phyloP scores from a whole-genome alignment of 176 grass and related monocot genomes.

The Cymbopogon citratus region DNA sequence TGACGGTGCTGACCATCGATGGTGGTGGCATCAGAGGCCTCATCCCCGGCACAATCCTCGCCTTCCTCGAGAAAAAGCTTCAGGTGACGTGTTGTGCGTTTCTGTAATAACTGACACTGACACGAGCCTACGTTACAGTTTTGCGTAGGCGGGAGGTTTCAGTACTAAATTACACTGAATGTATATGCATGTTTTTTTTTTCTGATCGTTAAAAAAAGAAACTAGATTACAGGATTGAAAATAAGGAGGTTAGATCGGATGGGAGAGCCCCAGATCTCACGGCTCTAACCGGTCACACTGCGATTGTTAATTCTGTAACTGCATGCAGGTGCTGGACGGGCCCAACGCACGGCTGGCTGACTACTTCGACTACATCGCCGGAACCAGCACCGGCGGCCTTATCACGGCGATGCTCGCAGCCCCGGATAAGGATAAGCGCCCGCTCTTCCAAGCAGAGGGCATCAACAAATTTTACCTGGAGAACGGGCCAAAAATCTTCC shows the following conservation, averaged over 20 bases:
- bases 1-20: constrained; percentile 25
- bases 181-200: no score
- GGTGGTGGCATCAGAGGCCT: constrained; percentile 34
- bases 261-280: no score
- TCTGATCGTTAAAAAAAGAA: no score
- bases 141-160: background rate
- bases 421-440: constrained; percentile 38
- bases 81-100: background rate
- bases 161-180: background rate
- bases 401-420: constrained; percentile 51
- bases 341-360: constrained; percentile 39
- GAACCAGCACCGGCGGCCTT: constrained; percentile 58
- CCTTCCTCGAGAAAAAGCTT: constrained; percentile 26
- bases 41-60: constrained; percentile 26
- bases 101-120: no score
- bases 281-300: no score
- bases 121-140: background rate
- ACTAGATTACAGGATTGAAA: no score
- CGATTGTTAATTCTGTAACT: no score
- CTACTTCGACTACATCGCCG: constrained; percentile 54
- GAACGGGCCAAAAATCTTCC: constrained; percentile 36
- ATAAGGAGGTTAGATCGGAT: no score
- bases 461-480: constrained; percentile 46
- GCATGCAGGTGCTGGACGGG: constrained; percentile 34
- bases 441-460: constrained; percentile 35